These are phyloP conservation scores for Penicillium egyptiacum DNA, from an alignment of 495 filamentous ascomycete genomes.

Conservation along the genomic window DNA sequence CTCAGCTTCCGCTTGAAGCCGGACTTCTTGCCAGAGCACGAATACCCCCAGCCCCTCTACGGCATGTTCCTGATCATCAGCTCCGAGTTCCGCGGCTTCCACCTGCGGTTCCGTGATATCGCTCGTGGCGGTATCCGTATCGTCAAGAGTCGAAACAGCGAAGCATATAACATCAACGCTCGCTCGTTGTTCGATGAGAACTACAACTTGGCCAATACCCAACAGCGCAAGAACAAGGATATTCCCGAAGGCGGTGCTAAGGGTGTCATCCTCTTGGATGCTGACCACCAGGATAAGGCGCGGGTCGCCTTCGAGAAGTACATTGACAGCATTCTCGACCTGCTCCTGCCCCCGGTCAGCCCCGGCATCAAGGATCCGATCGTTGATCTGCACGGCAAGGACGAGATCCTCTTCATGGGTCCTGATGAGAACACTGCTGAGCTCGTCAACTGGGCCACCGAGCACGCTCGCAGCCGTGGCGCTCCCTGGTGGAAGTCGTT, in stretches of 20 bases:
- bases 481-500: constrained; percentile 99
- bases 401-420: constrained; percentile 97
- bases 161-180: constrained; percentile 94
- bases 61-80: constrained; percentile 99
- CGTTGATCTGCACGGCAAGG: constrained; percentile 87
- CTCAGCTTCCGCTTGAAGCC: constrained; percentile 95
- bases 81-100: constrained; percentile 95
- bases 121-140: constrained; percentile 96
- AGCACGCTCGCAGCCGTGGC: constrained; percentile 82
- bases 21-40: constrained; percentile 79
- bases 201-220: constrained; percentile 95
- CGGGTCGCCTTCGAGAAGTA: constrained; percentile 97
- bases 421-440: constrained; percentile 98
- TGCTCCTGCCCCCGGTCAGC: constrained; percentile 82
- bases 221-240: constrained; percentile 99
- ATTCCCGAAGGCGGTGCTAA: constrained; percentile 99
- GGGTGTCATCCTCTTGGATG: constrained; percentile 93
- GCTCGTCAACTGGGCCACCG: constrained; percentile 95
- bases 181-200: constrained; percentile 97
- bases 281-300: constrained; percentile 88
- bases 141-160: constrained; percentile 92
- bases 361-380: constrained; percentile 99
- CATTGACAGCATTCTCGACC: constrained; percentile 95
- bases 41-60: constrained; percentile 91
- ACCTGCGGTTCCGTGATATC: constrained; percentile 96